Base-by-base conservation (phyloP, 345 rosid genomes). In the Cardiospermum halicacabum region DNA sequence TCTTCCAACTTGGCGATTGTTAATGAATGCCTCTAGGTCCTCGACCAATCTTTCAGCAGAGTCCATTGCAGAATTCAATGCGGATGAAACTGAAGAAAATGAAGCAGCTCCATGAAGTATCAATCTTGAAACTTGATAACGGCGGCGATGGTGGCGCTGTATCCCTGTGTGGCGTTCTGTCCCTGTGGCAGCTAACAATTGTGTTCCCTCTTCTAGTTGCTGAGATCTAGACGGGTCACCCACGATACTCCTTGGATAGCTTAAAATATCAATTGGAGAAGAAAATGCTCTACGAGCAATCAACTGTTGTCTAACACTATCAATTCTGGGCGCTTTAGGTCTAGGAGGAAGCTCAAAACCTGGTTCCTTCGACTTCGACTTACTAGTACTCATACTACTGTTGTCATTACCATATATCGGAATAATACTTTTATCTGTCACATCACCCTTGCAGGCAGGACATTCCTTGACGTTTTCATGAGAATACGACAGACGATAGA, bases 381-480 rank as follows among this genome's bases (percentile, higher is more conserved):
- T 72, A 24, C 43, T 26, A 42, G 59, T 15, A 25, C 31, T 53
- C 24, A 27, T 5, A 58, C 59, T 5, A 58, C 59, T 69, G 54
- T 65, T 70, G 16, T 82, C 82, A 57, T 73, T 72, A 15, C 88
- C 91, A 60, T 85, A 83, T 27, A 85, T 80, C 12, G 91, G 91
- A 75, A 76, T 78, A 68, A 85, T 64, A 61, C 69, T 75, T 16
- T 72, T 49, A 53, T 81, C 84, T 0, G 76, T 61, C 21, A 85
- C 83, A 53, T 83, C 83, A 3, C 78, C 85, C 28, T 76, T 72
- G 55, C 91, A 85, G 2, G 36, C 83, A 6, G 82, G 82, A 57
- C 82, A 78, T 49, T 79, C 81, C 49, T 82, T 78, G 0, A 65
- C 51, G 56, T 76, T 78, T 43, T 69, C 32, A 68, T 84, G 80